Conservation (phyloP, 495 filamentous ascomycete genomes). For the Tuber indicum region DNA sequence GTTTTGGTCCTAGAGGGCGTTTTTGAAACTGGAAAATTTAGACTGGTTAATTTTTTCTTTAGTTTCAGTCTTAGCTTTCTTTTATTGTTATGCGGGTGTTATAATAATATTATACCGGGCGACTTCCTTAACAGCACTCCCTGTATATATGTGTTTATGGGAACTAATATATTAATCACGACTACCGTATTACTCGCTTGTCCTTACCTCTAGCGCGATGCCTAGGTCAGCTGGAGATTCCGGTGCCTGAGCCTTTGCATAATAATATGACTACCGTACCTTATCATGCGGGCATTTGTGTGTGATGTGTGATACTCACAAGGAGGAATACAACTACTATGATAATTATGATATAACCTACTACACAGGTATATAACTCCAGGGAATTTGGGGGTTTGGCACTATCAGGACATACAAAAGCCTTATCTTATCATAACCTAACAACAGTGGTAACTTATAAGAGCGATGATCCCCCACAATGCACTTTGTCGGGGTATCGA, state of each 20-base stretch:
- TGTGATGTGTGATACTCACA: too few relatives aligned
- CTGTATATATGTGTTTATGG: too few relatives aligned
- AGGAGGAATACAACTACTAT: too few relatives aligned
- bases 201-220: neutral
- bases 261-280: too few relatives aligned
- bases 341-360: too few relatives aligned
- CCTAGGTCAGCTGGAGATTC: too few relatives aligned
- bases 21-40: neutral
- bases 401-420: too few relatives aligned
- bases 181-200: neutral
- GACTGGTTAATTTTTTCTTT: neutral
- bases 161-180: neutral
- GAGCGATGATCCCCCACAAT: neutral
- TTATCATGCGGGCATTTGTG: too few relatives aligned
- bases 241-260: neutral
- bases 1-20: conserved; percentile 9
- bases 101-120: neutral
- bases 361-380: too few relatives aligned
- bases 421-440: neutral
- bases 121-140: neutral
- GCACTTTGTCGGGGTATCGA: neutral
- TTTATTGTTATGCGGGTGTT: neutral
- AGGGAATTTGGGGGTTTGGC: too few relatives aligned
- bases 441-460: too few relatives aligned
- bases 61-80: neutral